A percentile compares a stretch with the other conserved stretches of the same genome.
Evolutionary conservation across 2,329 filamentous ascomycete species (phyloP).

Genomic region (Pyricularia sp.): DNA sequence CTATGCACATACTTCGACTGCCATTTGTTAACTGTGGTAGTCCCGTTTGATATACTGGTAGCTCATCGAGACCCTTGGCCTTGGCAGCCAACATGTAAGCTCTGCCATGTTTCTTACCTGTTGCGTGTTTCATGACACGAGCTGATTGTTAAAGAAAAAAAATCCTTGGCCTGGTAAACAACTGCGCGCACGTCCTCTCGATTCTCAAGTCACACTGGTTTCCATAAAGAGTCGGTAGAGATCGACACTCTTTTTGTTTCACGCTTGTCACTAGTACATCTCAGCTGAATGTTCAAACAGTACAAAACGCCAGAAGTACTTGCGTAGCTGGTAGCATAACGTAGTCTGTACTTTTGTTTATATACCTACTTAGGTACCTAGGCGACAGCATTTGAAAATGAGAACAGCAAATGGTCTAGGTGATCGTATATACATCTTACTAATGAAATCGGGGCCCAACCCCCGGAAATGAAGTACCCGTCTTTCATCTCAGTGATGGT

Average conservation of each 20-base stretch:
- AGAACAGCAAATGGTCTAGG: not conserved
- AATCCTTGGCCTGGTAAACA: not conserved
- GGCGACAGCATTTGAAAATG: not conserved
- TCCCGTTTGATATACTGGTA: not conserved
- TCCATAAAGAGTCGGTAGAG: not conserved
- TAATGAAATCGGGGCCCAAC: not conserved
- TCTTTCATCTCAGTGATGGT: slow-evolving; percentile 41
- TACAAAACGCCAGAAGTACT: not conserved
- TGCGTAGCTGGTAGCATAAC: not conserved
- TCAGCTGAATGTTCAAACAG: not conserved
- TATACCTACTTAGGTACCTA: not conserved
- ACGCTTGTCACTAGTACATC: not conserved
- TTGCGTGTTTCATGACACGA: not conserved
- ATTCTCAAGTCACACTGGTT: not conserved
- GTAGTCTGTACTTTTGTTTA: not conserved
- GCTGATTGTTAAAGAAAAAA: not conserved
- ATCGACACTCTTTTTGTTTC: not conserved
- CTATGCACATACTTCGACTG: not conserved
- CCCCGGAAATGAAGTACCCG: not conserved
- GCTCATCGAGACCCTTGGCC: not conserved
- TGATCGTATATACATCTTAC: not conserved
- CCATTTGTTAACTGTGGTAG: not conserved
- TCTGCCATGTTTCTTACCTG: not conserved
- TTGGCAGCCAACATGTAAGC: not conserved
- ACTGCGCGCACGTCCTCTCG: not conserved